Conservation (phyloP, 768 basidiomycete genomes). For the Cantharellus cinnabarinus region DNA sequence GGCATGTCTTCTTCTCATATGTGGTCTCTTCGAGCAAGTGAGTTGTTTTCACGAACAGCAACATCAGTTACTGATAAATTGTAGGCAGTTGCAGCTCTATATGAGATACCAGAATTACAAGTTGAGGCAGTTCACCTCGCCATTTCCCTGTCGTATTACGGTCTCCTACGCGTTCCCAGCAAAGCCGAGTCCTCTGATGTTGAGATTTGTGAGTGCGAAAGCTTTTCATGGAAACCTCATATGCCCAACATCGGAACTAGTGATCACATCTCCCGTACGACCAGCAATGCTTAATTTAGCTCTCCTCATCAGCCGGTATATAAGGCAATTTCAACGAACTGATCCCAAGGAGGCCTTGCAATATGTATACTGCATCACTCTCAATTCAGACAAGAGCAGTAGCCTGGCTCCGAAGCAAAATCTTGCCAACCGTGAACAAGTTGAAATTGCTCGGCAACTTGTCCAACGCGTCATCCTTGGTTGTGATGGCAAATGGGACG, state of each 20-base stretch:
- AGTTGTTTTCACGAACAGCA: constrained; percentile 11
- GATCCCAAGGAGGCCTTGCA: constrained; percentile 88
- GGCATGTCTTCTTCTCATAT: constrained; percentile 71
- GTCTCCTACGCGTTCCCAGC: constrained; percentile 66
- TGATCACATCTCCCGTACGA: constrained; percentile 43
- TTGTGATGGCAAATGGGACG: constrained; percentile 69
- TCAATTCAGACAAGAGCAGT: constrained; percentile 39
- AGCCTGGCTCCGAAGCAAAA: constrained; percentile 17
- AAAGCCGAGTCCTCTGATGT: constrained; percentile 63
- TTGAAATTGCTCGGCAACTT: constrained; percentile 64
- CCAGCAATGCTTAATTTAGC: constrained; percentile 63
- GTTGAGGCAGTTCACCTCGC: constrained; percentile 90
- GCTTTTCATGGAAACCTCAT: neutral
- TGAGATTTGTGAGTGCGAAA: constrained; percentile 45
- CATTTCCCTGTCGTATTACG: constrained; percentile 82
- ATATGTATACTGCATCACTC: constrained; percentile 74
- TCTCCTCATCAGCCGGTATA: constrained; percentile 78
- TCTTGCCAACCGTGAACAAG: constrained; percentile 50
- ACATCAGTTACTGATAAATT: neutral
- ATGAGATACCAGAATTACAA: constrained; percentile 71
- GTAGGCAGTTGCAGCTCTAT: constrained; percentile 76
- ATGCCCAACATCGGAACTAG: constrained; percentile 18
- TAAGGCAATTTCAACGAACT: constrained; percentile 78
- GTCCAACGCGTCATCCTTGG: constrained; percentile 64
- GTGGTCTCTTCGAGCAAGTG: constrained; percentile 87